Conservation (phyloP, 2,329 filamentous ascomycete genomes). For the Aureobasidium sp. region DNA sequence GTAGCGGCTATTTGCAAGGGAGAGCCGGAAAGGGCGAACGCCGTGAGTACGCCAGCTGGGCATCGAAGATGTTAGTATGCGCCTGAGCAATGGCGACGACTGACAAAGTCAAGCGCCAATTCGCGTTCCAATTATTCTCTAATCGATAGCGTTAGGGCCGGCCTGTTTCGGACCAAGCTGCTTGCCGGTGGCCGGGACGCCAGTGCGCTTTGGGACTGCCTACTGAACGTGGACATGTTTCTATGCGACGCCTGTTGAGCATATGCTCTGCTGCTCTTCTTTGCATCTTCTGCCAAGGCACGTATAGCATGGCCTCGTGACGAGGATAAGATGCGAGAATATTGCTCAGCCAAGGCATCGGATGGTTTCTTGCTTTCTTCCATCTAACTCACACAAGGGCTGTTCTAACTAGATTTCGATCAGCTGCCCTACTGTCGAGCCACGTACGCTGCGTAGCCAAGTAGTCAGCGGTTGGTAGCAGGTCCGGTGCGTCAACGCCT, state of each 20-base stretch:
- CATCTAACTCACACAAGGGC: background rate
- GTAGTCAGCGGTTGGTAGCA: background rate
- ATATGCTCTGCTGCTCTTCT: background rate
- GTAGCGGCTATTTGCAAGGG: background rate
- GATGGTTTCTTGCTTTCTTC: background rate
- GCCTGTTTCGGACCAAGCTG: background rate
- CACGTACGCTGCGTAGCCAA: background rate
- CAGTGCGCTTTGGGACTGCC: background rate
- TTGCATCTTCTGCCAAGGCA: background rate
- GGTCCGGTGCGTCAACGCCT: background rate
- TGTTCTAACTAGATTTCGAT: background rate
- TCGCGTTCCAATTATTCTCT: background rate
- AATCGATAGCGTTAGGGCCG: slow-evolving; percentile 6
- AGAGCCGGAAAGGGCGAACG: background rate
- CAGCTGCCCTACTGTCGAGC: background rate
- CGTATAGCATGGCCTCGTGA: background rate
- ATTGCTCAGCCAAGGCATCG: background rate
- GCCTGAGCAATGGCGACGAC: background rate
- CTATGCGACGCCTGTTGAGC: background rate
- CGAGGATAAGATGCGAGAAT: background rate
- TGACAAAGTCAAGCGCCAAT: background rate
- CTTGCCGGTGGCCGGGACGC: background rate
- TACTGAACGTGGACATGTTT: background rate
- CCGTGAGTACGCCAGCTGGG: background rate
- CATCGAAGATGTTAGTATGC: slow-evolving; percentile 2